These are phyloP conservation scores for Stachybotrys elegans DNA, from an alignment of 2,329 filamentous ascomycete species.

Conservation along the genomic window DNA sequence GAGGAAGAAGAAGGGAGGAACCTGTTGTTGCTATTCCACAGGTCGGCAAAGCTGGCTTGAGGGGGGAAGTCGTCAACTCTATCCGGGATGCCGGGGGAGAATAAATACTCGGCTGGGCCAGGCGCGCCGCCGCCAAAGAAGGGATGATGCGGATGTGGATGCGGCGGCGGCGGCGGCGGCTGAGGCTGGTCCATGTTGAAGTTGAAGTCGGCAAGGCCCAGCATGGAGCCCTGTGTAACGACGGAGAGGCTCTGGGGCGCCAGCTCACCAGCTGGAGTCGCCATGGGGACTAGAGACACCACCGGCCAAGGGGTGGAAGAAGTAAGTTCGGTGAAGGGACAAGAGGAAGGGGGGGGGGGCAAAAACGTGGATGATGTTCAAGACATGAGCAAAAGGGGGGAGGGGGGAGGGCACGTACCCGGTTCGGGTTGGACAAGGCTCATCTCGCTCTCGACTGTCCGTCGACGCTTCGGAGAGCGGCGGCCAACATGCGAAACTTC, in stretches of 20 bases:
- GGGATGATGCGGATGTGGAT: too few species aligned
- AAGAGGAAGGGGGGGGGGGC: slow-evolving; percentile 1
- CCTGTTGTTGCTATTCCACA: slow-evolving; percentile 11
- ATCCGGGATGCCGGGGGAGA: slow-evolving; percentile 17
- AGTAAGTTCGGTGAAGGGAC: slow-evolving; percentile 5
- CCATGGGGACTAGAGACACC: slow-evolving; percentile 18
- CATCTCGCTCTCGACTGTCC: slow-evolving; percentile 25
- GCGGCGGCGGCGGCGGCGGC: background rate
- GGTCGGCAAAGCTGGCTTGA: slow-evolving; percentile 9
- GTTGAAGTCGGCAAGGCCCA: slow-evolving; percentile 27
- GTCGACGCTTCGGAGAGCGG: slow-evolving; percentile 32
- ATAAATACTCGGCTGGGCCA: slow-evolving; percentile 21
- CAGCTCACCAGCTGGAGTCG: slow-evolving; percentile 16
- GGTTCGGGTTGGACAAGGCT: slow-evolving; percentile 27
- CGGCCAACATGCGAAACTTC: slow-evolving; percentile 13
- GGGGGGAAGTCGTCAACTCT: slow-evolving; percentile 9
- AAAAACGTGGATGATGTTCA: slow-evolving; percentile 8
- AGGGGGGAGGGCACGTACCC: slow-evolving; percentile 25
- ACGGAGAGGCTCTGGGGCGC: slow-evolving; percentile 18
- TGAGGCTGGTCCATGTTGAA: slow-evolving; percentile 24
- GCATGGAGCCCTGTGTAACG: slow-evolving; percentile 21
- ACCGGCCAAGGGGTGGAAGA: background rate
- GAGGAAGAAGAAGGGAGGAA: slow-evolving; percentile 7
- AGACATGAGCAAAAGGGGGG: background rate
- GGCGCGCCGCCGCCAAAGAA: slow-evolving; percentile 20